Conservation (phyloP, 805 yeast species). For the Kuraishia molischiana region DNA sequence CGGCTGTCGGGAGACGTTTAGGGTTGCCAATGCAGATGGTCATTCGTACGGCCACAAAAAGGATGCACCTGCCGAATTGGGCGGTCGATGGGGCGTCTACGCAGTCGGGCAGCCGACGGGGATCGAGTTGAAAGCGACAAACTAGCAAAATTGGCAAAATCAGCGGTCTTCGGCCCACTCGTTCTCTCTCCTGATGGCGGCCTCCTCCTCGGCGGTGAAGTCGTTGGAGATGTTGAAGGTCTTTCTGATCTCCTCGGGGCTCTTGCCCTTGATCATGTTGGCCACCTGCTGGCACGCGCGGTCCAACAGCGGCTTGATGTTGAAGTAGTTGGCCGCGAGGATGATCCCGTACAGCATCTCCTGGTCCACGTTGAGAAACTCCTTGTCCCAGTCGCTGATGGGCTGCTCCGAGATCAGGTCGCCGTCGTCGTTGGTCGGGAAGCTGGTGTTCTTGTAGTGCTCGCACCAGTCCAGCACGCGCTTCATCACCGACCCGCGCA, state of each 20-base stretch:
- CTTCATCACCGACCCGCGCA: conserved; percentile 74
- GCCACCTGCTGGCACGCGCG: conserved; percentile 79
- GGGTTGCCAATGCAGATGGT: too few species aligned
- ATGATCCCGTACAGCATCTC: conserved; percentile 79
- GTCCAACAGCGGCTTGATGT: conserved; percentile 64
- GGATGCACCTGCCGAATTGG: neutral
- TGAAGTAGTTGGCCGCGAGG: conserved; percentile 71
- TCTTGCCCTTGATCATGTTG: conserved; percentile 72
- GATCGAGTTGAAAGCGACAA: neutral
- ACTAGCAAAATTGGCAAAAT: conserved; percentile 3
- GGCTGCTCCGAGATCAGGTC: conserved; percentile 85
- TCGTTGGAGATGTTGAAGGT: conserved; percentile 76
- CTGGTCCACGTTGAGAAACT: conserved; percentile 88
- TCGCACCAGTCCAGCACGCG: conserved; percentile 96
- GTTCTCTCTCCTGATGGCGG: conserved; percentile 77
- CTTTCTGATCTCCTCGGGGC: conserved; percentile 73
- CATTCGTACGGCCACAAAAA: too few species aligned
- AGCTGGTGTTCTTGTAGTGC: conserved; percentile 75
- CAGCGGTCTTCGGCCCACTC: conserved; percentile 88
- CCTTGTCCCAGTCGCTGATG: conserved; percentile 92
- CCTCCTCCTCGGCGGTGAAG: conserved; percentile 81
- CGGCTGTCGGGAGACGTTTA: too few species aligned
- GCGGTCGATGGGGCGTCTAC: neutral
- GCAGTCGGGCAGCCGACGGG: too few species aligned
- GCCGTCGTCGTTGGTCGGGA: conserved; percentile 73